Evolutionary conservation across 2,329 filamentous ascomycete species (phyloP), one percentile per base, ranked within the genome.

Genomic region (Phaeophleospora eucalypticola): DNA sequence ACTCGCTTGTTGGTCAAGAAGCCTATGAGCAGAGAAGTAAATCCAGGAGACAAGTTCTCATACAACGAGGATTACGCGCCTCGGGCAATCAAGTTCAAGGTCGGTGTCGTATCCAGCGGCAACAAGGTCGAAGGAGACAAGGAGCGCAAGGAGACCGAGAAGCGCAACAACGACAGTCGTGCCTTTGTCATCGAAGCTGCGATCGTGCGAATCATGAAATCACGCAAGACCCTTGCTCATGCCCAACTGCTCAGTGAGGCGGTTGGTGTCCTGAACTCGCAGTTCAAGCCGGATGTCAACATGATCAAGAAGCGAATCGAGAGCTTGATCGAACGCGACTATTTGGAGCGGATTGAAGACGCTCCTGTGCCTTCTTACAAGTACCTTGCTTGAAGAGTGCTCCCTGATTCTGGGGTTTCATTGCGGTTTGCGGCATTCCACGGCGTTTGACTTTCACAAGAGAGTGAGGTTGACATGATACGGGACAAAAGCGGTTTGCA

Each of bases 121-220:
- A 94, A 89, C 65, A 93, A 89, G 69, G 86, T 95, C 1, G 91
- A 97, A 69, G 88, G 81, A 43, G 73, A 78, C 43, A 72, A 74
- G 24, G 81, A 84, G 65, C 72, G 81, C 36, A 82, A 81, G 66
- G 80, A 81, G 42, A 91, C 87, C 0, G 83, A 89, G 65, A 79
- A 83, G 59, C 86, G 85, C 73, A 89, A 86, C 56, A 80, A 87
- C 57, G 82, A 87, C 63, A 82, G 80, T 17, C 75, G 87, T 53
- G 78, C 77, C 36, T 83, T 86, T 62, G 79, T 85, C 34, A 80
- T 89, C 18, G 86, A 91, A 60, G 86, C 86, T 6, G 84, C 85
- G 3, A 76, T 91, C 55, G 86, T 90, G 49, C 77, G 87, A 41
- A 89, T 89, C 60, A 90, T 90, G 86, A 91, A 91, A 85, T 89